Percentiles rank a stretch among this genome's conserved stretches.
These are phyloP conservation scores for Beta lomatogona DNA, from an alignment of 179 eudicot genomes.

Conservation along the genomic window DNA sequence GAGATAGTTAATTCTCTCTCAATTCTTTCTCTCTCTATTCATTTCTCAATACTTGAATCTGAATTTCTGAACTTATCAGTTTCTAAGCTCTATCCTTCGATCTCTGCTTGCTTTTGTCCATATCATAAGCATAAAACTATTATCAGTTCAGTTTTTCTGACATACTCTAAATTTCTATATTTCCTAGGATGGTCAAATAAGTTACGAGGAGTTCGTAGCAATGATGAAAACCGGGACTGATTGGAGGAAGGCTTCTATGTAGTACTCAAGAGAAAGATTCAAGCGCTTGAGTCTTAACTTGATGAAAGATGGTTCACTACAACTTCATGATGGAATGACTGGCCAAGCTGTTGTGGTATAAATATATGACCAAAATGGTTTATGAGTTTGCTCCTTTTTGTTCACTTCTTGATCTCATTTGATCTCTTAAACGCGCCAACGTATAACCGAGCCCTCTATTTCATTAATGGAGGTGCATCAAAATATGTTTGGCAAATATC, in stretches of 20 bases:
- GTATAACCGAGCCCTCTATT: neutral
- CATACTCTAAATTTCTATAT: neutral
- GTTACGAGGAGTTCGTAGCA: slow-evolving; percentile 84
- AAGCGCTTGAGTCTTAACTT: slow-evolving; percentile 82
- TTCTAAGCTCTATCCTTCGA: neutral
- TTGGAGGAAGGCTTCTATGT: slow-evolving; percentile 96
- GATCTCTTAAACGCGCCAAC: neutral
- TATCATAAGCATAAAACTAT: neutral
- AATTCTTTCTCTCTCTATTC: no score
- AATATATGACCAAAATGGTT: neutral
- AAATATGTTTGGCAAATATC: neutral
- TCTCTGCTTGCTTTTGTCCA: neutral
- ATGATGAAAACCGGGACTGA: slow-evolving; percentile 99
- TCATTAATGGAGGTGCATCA: slow-evolving; percentile 6
- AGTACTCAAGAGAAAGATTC: slow-evolving; percentile 89
- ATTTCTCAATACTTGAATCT: no score
- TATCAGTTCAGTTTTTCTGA: neutral
- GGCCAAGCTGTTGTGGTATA: slow-evolving; percentile 66
- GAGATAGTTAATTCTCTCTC: no score
- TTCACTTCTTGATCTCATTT: neutral
- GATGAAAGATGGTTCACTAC: slow-evolving; percentile 92
- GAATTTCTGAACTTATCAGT: slow-evolving; percentile 34
- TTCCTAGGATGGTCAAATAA: slow-evolving; percentile 75
- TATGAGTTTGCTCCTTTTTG: neutral
- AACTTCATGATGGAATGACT: slow-evolving; percentile 71